These are phyloP conservation scores for Stagonosporopsis cucurbitacearum DNA, from an alignment of 2,329 filamentous ascomycete genomes.

Conservation along the genomic window DNA sequence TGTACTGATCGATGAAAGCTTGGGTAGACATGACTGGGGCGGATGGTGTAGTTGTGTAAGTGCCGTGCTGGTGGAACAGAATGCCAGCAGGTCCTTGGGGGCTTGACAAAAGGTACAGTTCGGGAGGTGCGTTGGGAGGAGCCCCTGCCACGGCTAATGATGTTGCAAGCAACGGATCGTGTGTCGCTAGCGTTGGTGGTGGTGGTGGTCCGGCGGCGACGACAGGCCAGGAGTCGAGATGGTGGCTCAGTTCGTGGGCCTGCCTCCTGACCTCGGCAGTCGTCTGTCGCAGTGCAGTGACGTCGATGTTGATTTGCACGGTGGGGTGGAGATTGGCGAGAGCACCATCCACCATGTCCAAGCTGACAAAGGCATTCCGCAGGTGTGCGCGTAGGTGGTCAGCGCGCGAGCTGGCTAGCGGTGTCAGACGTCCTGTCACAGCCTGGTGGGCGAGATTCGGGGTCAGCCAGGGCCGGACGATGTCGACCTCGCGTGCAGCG, in stretches of 20 bases:
- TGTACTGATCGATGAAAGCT: conserved; percentile 43
- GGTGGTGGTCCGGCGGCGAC: background rate
- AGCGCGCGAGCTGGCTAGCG: conserved; percentile 38
- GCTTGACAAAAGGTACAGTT: conserved; percentile 47
- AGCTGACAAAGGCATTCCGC: conserved; percentile 28
- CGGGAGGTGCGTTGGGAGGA: conserved; percentile 27
- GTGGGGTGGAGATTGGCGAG: conserved; percentile 37
- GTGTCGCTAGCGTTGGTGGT: conserved; percentile 4
- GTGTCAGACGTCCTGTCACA: conserved; percentile 9
- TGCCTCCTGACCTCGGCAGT: conserved; percentile 37
- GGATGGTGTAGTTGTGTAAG: conserved; percentile 44
- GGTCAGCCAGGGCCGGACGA: conserved; percentile 32
- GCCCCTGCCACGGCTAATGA: conserved; percentile 13
- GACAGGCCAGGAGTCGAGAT: conserved; percentile 28
- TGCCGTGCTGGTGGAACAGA: conserved; percentile 45
- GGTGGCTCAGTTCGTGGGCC: conserved; percentile 30
- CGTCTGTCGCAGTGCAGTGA: conserved; percentile 38
- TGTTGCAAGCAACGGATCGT: conserved; percentile 11
- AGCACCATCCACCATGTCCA: conserved; percentile 38
- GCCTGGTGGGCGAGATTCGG: conserved; percentile 16
- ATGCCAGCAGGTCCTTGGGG: conserved; percentile 47
- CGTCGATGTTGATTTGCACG: conserved; percentile 38
- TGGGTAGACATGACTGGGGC: conserved; percentile 37
- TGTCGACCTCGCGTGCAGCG: conserved; percentile 43
- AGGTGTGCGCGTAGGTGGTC: conserved; percentile 38